Conservation (phyloP, 2,329 filamentous ascomycete genomes). For the Scytalidium lignicola region DNA sequence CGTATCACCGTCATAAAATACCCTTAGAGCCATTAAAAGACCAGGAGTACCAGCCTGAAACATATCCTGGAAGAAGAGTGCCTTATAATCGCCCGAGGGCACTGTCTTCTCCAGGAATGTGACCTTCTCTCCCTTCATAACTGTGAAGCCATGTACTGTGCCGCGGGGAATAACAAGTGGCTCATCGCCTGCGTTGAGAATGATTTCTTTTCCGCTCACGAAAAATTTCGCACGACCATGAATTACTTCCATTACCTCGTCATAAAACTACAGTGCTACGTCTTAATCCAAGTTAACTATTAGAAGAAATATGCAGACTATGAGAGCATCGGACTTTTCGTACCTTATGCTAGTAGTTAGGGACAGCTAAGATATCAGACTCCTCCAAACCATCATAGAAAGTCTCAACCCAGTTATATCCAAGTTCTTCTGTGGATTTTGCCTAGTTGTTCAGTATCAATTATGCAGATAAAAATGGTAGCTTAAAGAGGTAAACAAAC, state of each 20-base stretch:
- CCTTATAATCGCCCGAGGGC: slow-evolving; percentile 7
- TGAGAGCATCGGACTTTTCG: no score
- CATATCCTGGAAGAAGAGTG: slow-evolving; percentile 10
- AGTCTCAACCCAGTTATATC: slow-evolving; percentile 7
- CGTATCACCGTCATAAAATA: slow-evolving; percentile 8
- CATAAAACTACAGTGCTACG: slow-evolving; percentile 1
- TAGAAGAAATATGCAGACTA: no score
- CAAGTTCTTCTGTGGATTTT: slow-evolving; percentile 3
- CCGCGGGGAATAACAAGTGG: slow-evolving; percentile 4
- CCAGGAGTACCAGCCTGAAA: slow-evolving; percentile 4
- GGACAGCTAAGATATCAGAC: slow-evolving; percentile 3
- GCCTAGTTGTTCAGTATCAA: neutral
- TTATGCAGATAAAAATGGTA: neutral
- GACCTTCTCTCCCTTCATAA: slow-evolving; percentile 5
- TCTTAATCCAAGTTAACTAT: no score
- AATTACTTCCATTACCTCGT: slow-evolving; percentile 10
- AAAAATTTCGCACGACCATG: slow-evolving; percentile 6
- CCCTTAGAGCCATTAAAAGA: slow-evolving; percentile 3
- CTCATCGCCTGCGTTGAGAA: slow-evolving; percentile 6
- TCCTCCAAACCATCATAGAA: slow-evolving; percentile 8
- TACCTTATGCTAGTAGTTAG: slow-evolving; percentile 9
- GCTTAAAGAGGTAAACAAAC: neutral
- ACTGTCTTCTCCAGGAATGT: slow-evolving; percentile 4
- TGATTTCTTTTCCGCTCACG: slow-evolving; percentile 7
- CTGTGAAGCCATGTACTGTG: slow-evolving; percentile 6